Conservation (phyloP, 441 rosid species). For the Pelargonium cotyledonis region DNA sequence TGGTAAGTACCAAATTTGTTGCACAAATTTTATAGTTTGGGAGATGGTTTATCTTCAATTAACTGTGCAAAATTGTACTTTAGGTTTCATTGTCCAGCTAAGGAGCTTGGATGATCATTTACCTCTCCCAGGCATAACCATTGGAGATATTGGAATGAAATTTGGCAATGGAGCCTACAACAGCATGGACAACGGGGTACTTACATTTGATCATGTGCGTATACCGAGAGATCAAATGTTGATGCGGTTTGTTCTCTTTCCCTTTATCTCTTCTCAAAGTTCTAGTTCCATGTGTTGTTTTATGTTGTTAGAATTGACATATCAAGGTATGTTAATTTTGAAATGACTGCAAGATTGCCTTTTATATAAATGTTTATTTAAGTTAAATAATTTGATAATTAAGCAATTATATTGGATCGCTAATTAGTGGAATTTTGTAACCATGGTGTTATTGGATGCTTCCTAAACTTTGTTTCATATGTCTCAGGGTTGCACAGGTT, state of each 20-base stretch:
- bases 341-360: too few relatives aligned
- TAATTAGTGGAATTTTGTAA: neutral
- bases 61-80: constrained; percentile 20
- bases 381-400: too few relatives aligned
- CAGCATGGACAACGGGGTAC: constrained; percentile 85
- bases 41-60: neutral
- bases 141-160: constrained; percentile 54
- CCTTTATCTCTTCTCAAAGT: neutral
- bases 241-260: constrained; percentile 52
- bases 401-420: neutral
- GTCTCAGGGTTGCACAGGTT: constrained; percentile 69
- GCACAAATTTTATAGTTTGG: constrained; percentile 7
- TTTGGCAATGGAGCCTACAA: constrained; percentile 88
- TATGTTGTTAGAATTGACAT: neutral
- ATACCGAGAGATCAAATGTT: constrained; percentile 94
- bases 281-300: neutral
- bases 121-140: constrained; percentile 86
- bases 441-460: neutral
- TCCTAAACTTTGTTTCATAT: constrained; percentile 24
- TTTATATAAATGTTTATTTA: too few relatives aligned
- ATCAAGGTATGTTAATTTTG: too few relatives aligned
- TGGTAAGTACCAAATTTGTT: constrained; percentile 39
- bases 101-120: constrained; percentile 86
- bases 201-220: constrained; percentile 78
- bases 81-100: constrained; percentile 89